phyloP scores from a whole-genome alignment of 345 rosid genomes.

The Limnanthes douglasii region DNA sequence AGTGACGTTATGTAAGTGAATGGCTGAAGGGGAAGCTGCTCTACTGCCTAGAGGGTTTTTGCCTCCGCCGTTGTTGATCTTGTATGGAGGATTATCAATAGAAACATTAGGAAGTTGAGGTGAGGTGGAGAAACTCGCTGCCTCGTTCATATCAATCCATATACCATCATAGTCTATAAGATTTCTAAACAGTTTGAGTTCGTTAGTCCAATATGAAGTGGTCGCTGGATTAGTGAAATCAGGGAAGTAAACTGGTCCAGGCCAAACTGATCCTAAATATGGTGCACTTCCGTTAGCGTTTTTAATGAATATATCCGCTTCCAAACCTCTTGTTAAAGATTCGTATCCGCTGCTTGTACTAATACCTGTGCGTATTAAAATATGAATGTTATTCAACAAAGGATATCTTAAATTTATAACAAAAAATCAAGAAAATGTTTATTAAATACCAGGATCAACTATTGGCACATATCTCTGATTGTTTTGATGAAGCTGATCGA shows the following conservation, averaged over 20 bases:
- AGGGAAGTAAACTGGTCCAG: conserved; percentile 50
- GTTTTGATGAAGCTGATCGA: conserved; percentile 31
- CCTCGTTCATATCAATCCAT: conserved; percentile 81
- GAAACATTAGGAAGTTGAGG: conserved; percentile 21
- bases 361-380: no score
- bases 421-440: background rate
- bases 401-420: background rate
- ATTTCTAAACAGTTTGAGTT: conserved; percentile 36
- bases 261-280: conserved; percentile 61
- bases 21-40: conserved; percentile 39
- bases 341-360: conserved; percentile 30
- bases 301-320: conserved; percentile 45
- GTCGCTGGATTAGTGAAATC: conserved; percentile 45
- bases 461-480: conserved; percentile 55
- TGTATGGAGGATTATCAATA: conserved; percentile 58
- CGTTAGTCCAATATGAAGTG: conserved; percentile 33
- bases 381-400: no score
- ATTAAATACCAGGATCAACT: conserved; percentile 64
- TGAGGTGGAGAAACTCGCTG: conserved; percentile 44
- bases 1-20: conserved; percentile 34
- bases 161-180: conserved; percentile 43
- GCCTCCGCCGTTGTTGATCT: conserved; percentile 35
- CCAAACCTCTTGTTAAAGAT: conserved; percentile 44
- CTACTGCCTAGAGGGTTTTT: conserved; percentile 15
- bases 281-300: conserved; percentile 34